A percentile compares a stretch with the other conserved stretches of the same genome.
phyloP scores from a whole-genome alignment of 768 basidiomycete species.

The Pleurotus tuoliensis region DNA sequence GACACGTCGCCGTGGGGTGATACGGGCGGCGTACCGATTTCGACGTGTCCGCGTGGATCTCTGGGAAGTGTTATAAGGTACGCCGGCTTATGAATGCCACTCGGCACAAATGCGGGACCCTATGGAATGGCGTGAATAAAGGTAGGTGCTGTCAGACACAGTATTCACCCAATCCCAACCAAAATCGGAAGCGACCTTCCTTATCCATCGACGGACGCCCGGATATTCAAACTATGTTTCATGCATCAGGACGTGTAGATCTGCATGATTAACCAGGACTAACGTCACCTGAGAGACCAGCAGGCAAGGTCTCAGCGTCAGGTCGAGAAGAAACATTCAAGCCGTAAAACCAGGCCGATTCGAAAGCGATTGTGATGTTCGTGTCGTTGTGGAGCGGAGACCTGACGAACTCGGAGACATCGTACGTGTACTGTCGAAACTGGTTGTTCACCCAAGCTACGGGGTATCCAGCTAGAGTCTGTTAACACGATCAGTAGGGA shows the following conservation, averaged over 20 bases:
- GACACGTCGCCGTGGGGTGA: slow-evolving; percentile 5
- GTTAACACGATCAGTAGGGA: neutral
- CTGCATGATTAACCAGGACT: slow-evolving; percentile 5
- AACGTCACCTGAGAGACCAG: slow-evolving; percentile 25
- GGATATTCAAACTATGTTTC: slow-evolving; percentile 46
- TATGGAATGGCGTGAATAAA: slow-evolving; percentile 14
- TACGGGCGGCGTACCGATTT: neutral
- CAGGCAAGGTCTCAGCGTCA: slow-evolving; percentile 43
- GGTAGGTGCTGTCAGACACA: neutral
- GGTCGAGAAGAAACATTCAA: slow-evolving; percentile 47
- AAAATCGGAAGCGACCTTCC: slow-evolving; percentile 52
- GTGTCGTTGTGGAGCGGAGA: slow-evolving; percentile 27
- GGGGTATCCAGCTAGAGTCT: slow-evolving; percentile 49
- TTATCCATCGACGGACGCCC: slow-evolving; percentile 41
- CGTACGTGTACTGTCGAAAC: slow-evolving; percentile 51
- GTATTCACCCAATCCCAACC: slow-evolving; percentile 57
- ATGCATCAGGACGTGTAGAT: neutral
- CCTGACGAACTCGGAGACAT: slow-evolving; percentile 40
- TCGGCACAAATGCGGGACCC: slow-evolving; percentile 57
- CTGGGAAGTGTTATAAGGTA: slow-evolving; percentile 39
- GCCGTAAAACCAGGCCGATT: slow-evolving; percentile 52
- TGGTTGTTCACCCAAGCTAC: slow-evolving; percentile 58
- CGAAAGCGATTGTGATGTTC: slow-evolving; percentile 47
- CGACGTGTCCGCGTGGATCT: slow-evolving; percentile 1
- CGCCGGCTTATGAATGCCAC: slow-evolving; percentile 52